Percentiles rank a stretch among this genome's conserved stretches.
Conservation (phyloP, 2,329 filamentous ascomycete species). For the Fusarium subtropicale region DNA sequence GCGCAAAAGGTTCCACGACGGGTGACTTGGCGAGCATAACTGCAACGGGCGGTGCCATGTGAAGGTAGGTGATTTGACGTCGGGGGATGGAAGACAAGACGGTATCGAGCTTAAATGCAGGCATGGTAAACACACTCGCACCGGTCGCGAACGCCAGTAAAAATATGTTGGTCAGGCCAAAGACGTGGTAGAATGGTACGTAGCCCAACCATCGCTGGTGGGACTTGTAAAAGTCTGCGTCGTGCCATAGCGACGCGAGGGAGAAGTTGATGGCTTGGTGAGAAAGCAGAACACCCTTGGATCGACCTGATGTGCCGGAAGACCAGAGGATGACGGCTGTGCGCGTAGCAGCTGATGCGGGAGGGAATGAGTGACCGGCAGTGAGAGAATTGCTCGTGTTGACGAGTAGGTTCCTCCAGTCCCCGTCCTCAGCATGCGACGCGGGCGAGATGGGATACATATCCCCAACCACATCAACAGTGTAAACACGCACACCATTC, state of each 20-base stretch:
- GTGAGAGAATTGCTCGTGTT: slow-evolving; percentile 61
- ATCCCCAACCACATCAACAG: slow-evolving; percentile 56
- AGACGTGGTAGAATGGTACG: slow-evolving; percentile 77
- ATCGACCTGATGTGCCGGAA: slow-evolving; percentile 76
- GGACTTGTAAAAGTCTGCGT: slow-evolving; percentile 59
- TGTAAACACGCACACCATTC: slow-evolving; percentile 68
- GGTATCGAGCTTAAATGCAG: slow-evolving; percentile 73
- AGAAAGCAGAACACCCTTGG: slow-evolving; percentile 79
- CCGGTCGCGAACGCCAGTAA: slow-evolving; percentile 65
- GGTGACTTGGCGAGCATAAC: slow-evolving; percentile 78
- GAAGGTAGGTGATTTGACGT: slow-evolving; percentile 72
- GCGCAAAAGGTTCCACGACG: slow-evolving; percentile 69
- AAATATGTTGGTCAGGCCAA: slow-evolving; percentile 68
- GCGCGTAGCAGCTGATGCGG: slow-evolving; percentile 61
- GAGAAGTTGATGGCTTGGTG: slow-evolving; percentile 74
- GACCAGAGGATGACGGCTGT: slow-evolving; percentile 62
- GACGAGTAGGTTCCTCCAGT: slow-evolving; percentile 72
- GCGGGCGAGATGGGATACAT: slow-evolving; percentile 49
- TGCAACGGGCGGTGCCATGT: slow-evolving; percentile 76
- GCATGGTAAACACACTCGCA: slow-evolving; percentile 75
- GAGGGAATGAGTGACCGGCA: slow-evolving; percentile 54
- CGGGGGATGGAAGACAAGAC: slow-evolving; percentile 72
- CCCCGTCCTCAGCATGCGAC: slow-evolving; percentile 44
- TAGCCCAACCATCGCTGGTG: slow-evolving; percentile 67
- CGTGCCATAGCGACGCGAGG: slow-evolving; percentile 60